These are phyloP conservation scores for Coffea humblotiana DNA, from an alignment of 305 asterid genomes.

Conservation along the genomic window DNA sequence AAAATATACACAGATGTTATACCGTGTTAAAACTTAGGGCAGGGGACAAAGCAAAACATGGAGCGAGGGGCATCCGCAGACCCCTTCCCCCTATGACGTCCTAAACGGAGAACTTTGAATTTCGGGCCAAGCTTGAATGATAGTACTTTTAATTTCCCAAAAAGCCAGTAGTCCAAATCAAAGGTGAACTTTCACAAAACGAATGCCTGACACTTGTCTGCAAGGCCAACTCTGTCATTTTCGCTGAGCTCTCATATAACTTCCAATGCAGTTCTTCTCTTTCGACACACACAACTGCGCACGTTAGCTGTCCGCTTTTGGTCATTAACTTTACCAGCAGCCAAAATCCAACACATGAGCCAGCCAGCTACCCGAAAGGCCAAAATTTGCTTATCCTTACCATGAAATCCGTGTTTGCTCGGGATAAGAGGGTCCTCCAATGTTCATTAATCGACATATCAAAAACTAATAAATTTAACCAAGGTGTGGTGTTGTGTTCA, in stretches of 20 bases:
- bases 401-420: not conserved
- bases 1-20: too few species aligned
- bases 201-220: conserved; percentile 21
- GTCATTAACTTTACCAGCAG: conserved; percentile 40
- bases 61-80: too few species aligned
- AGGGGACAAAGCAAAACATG: too few species aligned
- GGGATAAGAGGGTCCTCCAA: too few species aligned
- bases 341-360: conserved; percentile 23
- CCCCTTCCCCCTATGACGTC: too few species aligned
- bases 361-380: too few species aligned
- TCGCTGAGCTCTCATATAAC: conserved; percentile 18
- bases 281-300: conserved; percentile 40
- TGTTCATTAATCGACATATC: too few species aligned
- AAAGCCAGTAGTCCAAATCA: conserved; percentile 44
- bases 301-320: conserved; percentile 55
- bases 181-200: conserved; percentile 45
- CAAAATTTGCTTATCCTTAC: not conserved
- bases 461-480: too few species aligned
- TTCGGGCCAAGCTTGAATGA: too few species aligned
- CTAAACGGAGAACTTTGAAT: too few species aligned
- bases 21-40: too few species aligned
- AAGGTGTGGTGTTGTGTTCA: too few species aligned
- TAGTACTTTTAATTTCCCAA: conserved; percentile 18
- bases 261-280: not conserved
- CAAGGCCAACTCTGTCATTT: conserved; percentile 51